Base-by-base conservation (phyloP, 306 rosid species). In the Nissolia schottii region DNA sequence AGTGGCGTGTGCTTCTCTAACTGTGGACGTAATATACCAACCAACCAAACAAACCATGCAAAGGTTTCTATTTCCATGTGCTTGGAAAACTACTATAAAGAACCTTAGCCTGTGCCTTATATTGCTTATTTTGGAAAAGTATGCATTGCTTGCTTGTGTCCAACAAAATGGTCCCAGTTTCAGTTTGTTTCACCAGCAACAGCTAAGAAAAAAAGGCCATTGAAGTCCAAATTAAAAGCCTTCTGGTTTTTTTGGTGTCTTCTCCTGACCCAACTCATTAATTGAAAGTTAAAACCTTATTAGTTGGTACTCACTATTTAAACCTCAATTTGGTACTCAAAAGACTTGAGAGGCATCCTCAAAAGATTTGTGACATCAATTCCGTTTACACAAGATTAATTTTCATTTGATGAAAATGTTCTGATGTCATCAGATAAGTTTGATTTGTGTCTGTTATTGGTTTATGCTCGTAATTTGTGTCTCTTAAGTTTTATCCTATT, bases 1-100 rank as follows among this genome's bases (percentile, higher is more conserved):
- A 74, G 22, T 38, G 46, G 15, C 50, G 19, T 35, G 69, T 63
- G 65, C 79, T 55, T 54, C 58, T 19, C 66, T n/a, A n/a, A 20
- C 59, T 55, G 49, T 40, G 19, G 56, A 27, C 41, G 18, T 22
- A 61, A n/a, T 29, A 2, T 65, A 29, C 35, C 73, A 64, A 54
- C 75, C n/a, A n/a, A n/a, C n/a, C n/a, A n/a, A n/a, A n/a, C n/a
- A n/a, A n/a, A n/a, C n/a, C 75, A 55, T 71, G 53, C 27, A 25
- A n/a, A 35, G 54, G 40, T 29, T 56, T 37, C 16, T 27, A 7
- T 55, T 66, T 66, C 20, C 60, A 66, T 31, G 49, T 65, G 73
- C 67, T 25, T 41, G 34, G 29, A 41, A 38, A 37, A 8, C 20
- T 54, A 14, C 3, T 13, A 10, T 43, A 15, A 20, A 18, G 14